A percentile compares a stretch with the other conserved stretches of the same genome.
These are phyloP conservation scores for Silene latifolia DNA, from an alignment of 148 eudicot species.

Conservation along the genomic window DNA sequence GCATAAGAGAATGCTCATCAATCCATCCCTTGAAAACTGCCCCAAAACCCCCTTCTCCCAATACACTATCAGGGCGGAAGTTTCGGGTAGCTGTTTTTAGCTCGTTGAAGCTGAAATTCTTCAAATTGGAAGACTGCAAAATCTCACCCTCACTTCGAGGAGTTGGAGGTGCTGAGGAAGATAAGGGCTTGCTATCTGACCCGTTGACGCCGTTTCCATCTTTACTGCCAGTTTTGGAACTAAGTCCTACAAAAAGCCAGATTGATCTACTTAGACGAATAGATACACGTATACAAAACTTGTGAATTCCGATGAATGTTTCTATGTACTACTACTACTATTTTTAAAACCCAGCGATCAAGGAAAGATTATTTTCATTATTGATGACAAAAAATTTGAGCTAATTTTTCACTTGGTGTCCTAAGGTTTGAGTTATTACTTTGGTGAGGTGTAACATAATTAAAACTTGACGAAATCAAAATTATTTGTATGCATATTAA, in stretches of 20 bases:
- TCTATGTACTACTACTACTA: neutral
- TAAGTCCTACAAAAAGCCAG: constrained; percentile 28
- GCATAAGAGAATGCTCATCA: constrained; percentile 29
- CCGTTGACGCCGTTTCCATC: constrained; percentile 36
- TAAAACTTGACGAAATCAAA: too few species aligned
- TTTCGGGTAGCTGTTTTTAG: constrained; percentile 31
- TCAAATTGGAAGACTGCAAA: constrained; percentile 30
- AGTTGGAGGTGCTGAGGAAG: constrained; percentile 26
- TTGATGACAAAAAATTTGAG: too few species aligned
- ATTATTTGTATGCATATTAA: too few species aligned
- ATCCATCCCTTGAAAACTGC: constrained; percentile 36
- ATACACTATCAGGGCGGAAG: constrained; percentile 31
- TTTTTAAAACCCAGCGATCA: neutral
- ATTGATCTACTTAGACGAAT: neutral
- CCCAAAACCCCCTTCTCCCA: constrained; percentile 39
- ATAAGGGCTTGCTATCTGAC: constrained; percentile 37
- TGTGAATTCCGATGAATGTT: neutral
- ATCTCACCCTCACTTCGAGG: constrained; percentile 34
- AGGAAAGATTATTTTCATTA: neutral
- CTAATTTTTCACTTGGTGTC: too few species aligned
- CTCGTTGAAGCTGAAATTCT: constrained; percentile 33
- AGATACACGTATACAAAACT: neutral
- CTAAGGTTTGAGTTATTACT: too few species aligned
- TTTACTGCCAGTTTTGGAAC: constrained; percentile 36
- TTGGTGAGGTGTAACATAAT: too few species aligned